A percentile compares a stretch with the other conserved stretches of the same genome.
Conservation (phyloP, 106 monocot genomes). For the Phalaenopsis aphrodite region DNA sequence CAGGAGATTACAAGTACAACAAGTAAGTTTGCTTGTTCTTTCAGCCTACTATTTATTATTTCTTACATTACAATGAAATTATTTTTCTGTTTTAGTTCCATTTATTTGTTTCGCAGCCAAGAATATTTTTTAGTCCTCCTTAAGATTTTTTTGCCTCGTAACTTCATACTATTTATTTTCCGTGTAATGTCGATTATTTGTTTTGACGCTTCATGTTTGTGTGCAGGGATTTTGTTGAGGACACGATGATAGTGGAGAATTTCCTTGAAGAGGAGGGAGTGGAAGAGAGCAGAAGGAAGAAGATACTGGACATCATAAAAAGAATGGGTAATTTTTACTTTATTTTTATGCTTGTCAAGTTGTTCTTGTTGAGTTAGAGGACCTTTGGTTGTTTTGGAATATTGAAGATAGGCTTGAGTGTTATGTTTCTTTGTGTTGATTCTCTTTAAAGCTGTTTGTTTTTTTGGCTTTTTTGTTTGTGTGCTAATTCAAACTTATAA, state of each 20-base stretch:
- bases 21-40: conserved; percentile 42
- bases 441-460: too few relatives aligned
- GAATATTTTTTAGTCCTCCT: too few relatives aligned
- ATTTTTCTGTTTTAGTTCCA: background rate
- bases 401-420: background rate
- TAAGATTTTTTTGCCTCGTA: background rate
- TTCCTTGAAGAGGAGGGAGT: conserved; percentile 67
- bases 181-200: background rate
- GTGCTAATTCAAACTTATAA: too few relatives aligned
- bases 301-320: conserved; percentile 59
- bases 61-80: background rate
- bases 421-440: too few relatives aligned
- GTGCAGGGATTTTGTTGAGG: conserved; percentile 58
- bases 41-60: background rate
- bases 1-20: conserved; percentile 98
- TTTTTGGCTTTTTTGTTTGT: too few relatives aligned
- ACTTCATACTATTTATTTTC: background rate
- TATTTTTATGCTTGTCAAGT: background rate
- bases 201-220: conserved; percentile 4
- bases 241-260: conserved; percentile 42
- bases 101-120: background rate
- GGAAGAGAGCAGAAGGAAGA: conserved; percentile 36
- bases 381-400: background rate
- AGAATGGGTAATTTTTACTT: conserved; percentile 61
- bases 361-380: background rate